Base-by-base conservation (phyloP, 1,284 basidiomycete species). In the Erythrobasidium hasegawianum region DNA sequence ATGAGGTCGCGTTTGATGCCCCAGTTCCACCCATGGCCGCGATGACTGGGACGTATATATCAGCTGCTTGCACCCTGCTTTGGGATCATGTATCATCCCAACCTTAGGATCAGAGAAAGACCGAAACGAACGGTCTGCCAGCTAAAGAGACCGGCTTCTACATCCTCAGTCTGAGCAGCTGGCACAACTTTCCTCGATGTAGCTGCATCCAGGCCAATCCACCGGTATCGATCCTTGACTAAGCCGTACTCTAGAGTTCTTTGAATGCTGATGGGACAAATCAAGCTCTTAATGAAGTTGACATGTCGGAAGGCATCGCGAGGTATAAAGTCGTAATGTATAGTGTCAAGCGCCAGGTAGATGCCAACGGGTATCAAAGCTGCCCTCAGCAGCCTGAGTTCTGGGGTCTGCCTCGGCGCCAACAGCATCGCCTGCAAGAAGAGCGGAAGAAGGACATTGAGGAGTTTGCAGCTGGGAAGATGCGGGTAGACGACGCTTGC, bases 11-110 rank as follows among this genome's bases (percentile, higher is more conserved):
- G 55, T 43, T 65, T 65, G 55, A 65, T 58, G 2, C 62, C 62
- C 62, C 62, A 65, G 39, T 53, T 65, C 55, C 55, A 65, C 26
- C 62, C 62, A n/a, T 58, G 45, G 1, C 62, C 62, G 24, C 62
- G 43, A 43, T 65, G 62, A 39, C 62, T 65, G 33, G 10, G 14
- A n/a, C 27, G 20, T 26, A 22, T 9, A 16, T 9, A 8, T 53
- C 20, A 53, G 26, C 18, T 16, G 2, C 16, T 10, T 50, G 11
- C 49, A n/a, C 40, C 40, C 40, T 41, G 40, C 54, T 43, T 24
- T 52, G 53, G 24, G 53, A 22, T 24, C 27, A 16, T 9, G 8
- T 9, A 27, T 29, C 55, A 39, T 57, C 4, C n/a, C 39, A 9
- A 57, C 55, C 55, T 33, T 26, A 40, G 16, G 10, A 26, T 29